Evolutionary conservation across 441 rosid species (phyloP), one percentile per base, ranked within the genome.

Genomic region (Corymbia citriodora): DNA sequence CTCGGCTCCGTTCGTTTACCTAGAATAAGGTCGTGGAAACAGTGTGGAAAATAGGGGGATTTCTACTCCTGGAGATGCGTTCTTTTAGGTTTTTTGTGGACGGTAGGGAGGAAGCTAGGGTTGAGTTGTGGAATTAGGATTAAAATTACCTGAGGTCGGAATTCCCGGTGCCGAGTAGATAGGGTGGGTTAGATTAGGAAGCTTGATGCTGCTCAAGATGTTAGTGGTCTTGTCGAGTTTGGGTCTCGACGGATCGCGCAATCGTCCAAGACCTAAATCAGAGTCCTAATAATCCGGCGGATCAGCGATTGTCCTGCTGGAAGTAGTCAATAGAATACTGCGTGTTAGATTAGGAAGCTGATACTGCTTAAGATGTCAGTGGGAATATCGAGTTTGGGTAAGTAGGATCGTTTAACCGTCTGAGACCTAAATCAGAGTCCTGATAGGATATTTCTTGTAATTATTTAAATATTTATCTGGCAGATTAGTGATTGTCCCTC

Each of bases 291-390:
- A n/a, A 40, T 40, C 45, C 45, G 2, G 29, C 17, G 10, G 85
- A 23, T 40, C 40, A 45, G 52, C 7, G 52, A 40, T 74, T 40
- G 52, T 74, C 83, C 83, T 21, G 83, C 83, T 21, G 50, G 85
- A 79, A 40, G 85, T 17, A 0, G 85, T 12, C 0, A 0, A 21
- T 79, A 2, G 85, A 40, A 40, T 79, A n/a, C n/a, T n/a, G n/a
- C n/a, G n/a, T n/a, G n/a, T n/a, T n/a, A n/a, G n/a, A n/a, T n/a
- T n/a, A n/a, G n/a, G n/a, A n/a, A n/a, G n/a, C n/a, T n/a, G n/a
- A n/a, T n/a, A n/a, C n/a, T n/a, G n/a, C n/a, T n/a, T n/a, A n/a
- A n/a, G n/a, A n/a, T n/a, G n/a, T n/a, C n/a, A n/a, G n/a, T n/a
- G n/a, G n/a, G n/a, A n/a, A n/a, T n/a, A n/a, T n/a, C n/a, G n/a